Percentiles rank a stretch among this genome's conserved stretches.
These are phyloP conservation scores for Penicillium crystallinum DNA, from an alignment of 495 filamentous ascomycete species.

Conservation along the genomic window DNA sequence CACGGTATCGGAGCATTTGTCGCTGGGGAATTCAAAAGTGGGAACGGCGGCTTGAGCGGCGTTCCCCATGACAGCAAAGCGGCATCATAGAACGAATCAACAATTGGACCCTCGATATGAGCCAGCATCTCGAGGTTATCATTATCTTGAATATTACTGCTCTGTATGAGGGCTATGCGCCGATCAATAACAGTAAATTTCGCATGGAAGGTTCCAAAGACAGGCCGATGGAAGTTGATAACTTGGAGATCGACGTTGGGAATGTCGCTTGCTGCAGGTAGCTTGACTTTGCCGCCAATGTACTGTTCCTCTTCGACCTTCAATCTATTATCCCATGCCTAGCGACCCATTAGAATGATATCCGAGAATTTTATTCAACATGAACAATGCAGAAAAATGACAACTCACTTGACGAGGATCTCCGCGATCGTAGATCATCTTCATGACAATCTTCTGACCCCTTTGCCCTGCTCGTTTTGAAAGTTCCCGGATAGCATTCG, in stretches of 20 bases:
- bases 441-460: constrained; percentile 57
- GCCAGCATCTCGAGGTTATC: constrained; percentile 77
- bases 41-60: constrained; percentile 55
- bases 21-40: constrained; percentile 50
- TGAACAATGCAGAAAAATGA: not conserved
- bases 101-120: constrained; percentile 71
- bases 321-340: constrained; percentile 57
- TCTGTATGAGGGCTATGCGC: constrained; percentile 59
- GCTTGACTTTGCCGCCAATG: constrained; percentile 46
- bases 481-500: constrained; percentile 63
- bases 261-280: constrained; percentile 59
- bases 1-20: constrained; percentile 27
- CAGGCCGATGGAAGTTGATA: constrained; percentile 66
- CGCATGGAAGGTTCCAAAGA: constrained; percentile 70
- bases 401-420: constrained; percentile 50
- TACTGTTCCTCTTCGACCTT: constrained; percentile 53
- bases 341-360: constrained; percentile 1
- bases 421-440: constrained; percentile 71
- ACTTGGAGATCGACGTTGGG: constrained; percentile 68
- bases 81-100: constrained; percentile 69
- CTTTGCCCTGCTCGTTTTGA: constrained; percentile 57
- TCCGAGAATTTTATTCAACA: not conserved
- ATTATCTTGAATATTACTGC: constrained; percentile 76
- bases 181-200: constrained; percentile 77
- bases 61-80: constrained; percentile 68